Evolutionary conservation across 1,284 basidiomycete species (phyloP).

Genomic region (Earliella scabrosa): DNA sequence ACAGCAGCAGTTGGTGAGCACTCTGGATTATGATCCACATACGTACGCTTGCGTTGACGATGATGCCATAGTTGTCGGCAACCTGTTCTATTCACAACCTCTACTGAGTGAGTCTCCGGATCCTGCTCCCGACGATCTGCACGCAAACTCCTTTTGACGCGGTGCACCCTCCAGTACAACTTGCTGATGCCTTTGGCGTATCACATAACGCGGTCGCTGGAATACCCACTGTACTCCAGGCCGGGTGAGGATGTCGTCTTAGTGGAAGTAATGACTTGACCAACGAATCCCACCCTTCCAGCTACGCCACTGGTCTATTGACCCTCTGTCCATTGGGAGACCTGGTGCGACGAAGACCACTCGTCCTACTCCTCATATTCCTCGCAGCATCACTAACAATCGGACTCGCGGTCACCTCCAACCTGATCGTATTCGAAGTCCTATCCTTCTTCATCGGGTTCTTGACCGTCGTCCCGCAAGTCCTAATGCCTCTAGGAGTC

Average conservation of each 20-base stretch:
- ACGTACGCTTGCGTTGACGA: background rate
- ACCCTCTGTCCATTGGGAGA: slow-evolving; percentile 58
- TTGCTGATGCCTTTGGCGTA: slow-evolving; percentile 57
- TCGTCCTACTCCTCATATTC: slow-evolving; percentile 47
- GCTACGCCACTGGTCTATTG: slow-evolving; percentile 52
- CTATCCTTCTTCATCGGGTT: slow-evolving; percentile 52
- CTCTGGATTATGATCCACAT: background rate
- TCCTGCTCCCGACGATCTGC: background rate
- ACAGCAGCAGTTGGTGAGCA: slow-evolving; percentile 60
- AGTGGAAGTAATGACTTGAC: too few relatives aligned
- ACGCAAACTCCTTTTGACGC: background rate
- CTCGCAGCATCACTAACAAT: slow-evolving; percentile 45
- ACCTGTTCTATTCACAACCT: slow-evolving; percentile 77
- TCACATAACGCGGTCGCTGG: slow-evolving; percentile 60
- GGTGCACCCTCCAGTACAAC: slow-evolving; percentile 45
- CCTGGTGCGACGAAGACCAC: slow-evolving; percentile 51
- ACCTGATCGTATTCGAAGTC: slow-evolving; percentile 46
- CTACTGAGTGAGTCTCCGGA: slow-evolving; percentile 53
- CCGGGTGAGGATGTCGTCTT: slow-evolving; percentile 35
- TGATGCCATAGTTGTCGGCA: slow-evolving; percentile 50
- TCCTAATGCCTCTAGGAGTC: slow-evolving; percentile 55
- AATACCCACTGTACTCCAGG: slow-evolving; percentile 55
- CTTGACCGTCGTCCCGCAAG: slow-evolving; percentile 44
- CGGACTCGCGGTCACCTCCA: slow-evolving; percentile 49
- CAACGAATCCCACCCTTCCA: slow-evolving; percentile 10